phyloP scores from a whole-genome alignment of 2,329 filamentous ascomycete genomes.

The Penicillium vulpinum region DNA sequence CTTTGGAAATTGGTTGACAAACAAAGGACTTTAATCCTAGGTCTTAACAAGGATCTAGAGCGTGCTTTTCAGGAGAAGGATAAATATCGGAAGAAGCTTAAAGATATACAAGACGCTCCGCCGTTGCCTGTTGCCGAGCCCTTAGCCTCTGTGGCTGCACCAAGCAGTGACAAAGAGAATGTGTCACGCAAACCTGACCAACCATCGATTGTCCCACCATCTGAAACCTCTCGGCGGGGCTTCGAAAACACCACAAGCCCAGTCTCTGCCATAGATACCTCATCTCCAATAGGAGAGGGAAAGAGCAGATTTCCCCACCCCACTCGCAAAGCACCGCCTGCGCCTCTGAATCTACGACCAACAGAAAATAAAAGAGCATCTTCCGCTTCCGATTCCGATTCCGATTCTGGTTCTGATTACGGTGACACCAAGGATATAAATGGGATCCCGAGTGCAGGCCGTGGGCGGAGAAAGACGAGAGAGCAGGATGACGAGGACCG shows the following conservation, averaged over 20 bases:
- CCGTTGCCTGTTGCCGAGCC: conserved; percentile 30
- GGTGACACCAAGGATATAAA: conserved; percentile 73
- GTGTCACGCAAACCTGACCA: not conserved
- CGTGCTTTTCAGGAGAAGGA: conserved; percentile 91
- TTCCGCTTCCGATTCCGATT: conserved; percentile 40
- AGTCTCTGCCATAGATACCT: conserved; percentile 19
- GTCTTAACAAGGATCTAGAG: conserved; percentile 92
- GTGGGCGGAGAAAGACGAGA: conserved; percentile 78
- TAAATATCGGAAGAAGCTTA: conserved; percentile 84
- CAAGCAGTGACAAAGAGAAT: conserved; percentile 7
- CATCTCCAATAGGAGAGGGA: conserved; percentile 18
- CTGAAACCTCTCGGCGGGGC: conserved; percentile 11
- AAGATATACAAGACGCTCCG: conserved; percentile 63
- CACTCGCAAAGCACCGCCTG: conserved; percentile 78
- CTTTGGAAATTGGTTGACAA: conserved; percentile 96
- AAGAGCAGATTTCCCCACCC: conserved; percentile 53
- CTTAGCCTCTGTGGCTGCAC: conserved; percentile 1
- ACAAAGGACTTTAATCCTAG: conserved; percentile 88
- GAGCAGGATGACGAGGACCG: conserved; percentile 83
- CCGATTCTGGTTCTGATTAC: conserved; percentile 77
- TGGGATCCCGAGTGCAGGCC: conserved; percentile 58
- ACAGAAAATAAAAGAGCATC: conserved; percentile 46
- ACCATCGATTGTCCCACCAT: conserved; percentile 8
- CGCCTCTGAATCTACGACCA: conserved; percentile 71
- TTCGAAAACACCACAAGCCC: conserved; percentile 20